phyloP scores from a whole-genome alignment of 148 eudicot genomes.

The Beta vulgaris region DNA sequence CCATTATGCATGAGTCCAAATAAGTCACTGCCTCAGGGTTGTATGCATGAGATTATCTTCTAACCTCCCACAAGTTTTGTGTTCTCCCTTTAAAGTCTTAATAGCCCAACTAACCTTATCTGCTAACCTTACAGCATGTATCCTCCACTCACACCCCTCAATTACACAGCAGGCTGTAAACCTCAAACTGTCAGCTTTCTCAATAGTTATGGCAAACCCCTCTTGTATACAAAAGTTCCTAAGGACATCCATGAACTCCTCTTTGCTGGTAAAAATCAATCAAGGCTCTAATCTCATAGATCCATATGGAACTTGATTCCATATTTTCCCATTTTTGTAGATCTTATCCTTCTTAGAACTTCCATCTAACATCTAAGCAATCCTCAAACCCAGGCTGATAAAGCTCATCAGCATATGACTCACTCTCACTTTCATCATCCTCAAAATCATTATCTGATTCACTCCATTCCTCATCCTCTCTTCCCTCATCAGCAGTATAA shows the following conservation, averaged over 20 bases:
- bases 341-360: too few relatives aligned
- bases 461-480: too few relatives aligned
- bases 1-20: too few relatives aligned
- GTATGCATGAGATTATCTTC: not conserved
- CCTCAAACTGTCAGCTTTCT: not conserved
- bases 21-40: too few relatives aligned
- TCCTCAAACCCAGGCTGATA: too few relatives aligned
- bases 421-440: too few relatives aligned
- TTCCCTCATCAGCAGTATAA: too few relatives aligned
- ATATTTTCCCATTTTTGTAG: too few relatives aligned
- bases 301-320: too few relatives aligned
- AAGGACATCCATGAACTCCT: not conserved
- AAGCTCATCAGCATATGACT: too few relatives aligned
- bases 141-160: not conserved
- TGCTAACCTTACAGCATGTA: not conserved
- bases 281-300: not conserved
- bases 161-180: not conserved
- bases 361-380: too few relatives aligned
- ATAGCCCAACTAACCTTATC: not conserved
- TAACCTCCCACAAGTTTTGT: not conserved
- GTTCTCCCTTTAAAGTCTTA: not conserved
- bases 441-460: too few relatives aligned
- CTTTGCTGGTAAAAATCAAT: not conserved
- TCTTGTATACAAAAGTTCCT: slow-evolving; percentile 1
- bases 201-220: not conserved